Evolutionary conservation across 352 stramenopile genomes (phyloP), one percentile per base, ranked within the genome.

Genomic region (Globisporangium carolinianum): DNA sequence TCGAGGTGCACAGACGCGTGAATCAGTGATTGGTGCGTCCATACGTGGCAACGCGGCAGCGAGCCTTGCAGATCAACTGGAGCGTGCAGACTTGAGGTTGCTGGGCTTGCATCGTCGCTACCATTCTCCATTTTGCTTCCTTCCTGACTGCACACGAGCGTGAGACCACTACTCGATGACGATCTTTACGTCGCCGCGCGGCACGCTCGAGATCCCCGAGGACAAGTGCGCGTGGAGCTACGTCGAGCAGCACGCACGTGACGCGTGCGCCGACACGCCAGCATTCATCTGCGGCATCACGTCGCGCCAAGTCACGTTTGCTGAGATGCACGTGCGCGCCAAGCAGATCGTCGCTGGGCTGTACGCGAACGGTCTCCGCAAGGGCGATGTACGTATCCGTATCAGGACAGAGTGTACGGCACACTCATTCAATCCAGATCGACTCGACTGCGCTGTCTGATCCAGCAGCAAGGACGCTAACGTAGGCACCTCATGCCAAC

Each of bases 261-360:
- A 63, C 36, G 62, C 43, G n/a, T 39, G 75, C 38, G 66, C 55
- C 15, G 63, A 85, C 58, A 72, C 72, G 47, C 51, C 71, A 3
- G 79, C 79, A 32, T 75, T 86, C 47, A 78, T 87, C 32, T 75
- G 72, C 57, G 79, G 75, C 14, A 11, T 87, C 59, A 84, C 61
- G 18, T 63, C 83, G 64, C 69, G 86, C 36, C 48, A 59, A 11
- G 42, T 86, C 43, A 79, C 73, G 36, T 87, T 75, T 60, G 46
- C 65, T 11, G 54, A 86, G 54, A 66, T 87, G 24, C 60, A 76
- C 53, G 64, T 72, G 17, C 38, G 53, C 6, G 63, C 71, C 18
- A 66, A 69, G 43, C 59, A 66, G 17, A 62, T 89, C 39, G 79
- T 76, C 18, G 71, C 69, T 4, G 72, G 62, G 14, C 58, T 89